Conservation (phyloP, 495 filamentous ascomycete species). For the Neurospora africana region DNA sequence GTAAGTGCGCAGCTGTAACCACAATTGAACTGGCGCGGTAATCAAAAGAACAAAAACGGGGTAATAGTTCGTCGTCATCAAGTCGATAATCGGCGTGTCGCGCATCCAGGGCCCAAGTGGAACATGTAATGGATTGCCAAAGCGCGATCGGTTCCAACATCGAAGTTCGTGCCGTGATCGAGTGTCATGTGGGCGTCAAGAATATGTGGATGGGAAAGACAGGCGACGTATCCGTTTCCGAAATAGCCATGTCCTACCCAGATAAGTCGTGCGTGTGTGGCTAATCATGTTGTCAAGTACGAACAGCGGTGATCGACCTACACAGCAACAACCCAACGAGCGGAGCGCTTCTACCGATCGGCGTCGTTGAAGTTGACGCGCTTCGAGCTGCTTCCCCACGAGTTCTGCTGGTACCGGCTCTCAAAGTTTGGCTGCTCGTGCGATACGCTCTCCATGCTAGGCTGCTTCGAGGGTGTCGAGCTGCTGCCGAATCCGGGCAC, state of each 20-base stretch:
- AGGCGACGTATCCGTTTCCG: background rate
- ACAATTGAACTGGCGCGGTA: background rate
- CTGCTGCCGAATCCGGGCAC: constrained; percentile 38
- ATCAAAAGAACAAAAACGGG: background rate
- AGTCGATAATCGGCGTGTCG: background rate
- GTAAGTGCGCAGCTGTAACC: background rate
- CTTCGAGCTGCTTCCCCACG: background rate
- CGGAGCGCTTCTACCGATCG: background rate
- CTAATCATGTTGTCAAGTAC: background rate
- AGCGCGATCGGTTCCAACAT: background rate
- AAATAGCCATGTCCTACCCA: background rate
- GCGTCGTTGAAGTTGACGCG: background rate
- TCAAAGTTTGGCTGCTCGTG: background rate
- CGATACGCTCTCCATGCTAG: background rate
- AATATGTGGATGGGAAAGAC: background rate
- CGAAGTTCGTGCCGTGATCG: background rate
- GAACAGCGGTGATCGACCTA: background rate
- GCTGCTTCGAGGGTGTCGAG: background rate
- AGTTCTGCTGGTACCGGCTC: background rate
- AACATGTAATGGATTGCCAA: background rate
- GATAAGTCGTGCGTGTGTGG: background rate
- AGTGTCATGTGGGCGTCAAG: background rate
- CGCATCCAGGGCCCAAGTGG: background rate
- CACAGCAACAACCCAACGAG: background rate
- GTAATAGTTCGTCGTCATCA: background rate